Percentiles rank a stretch among this genome's conserved stretches.
Conservation (phyloP, 2,329 filamentous ascomycete genomes). For the Taxawa tesnikishii region DNA sequence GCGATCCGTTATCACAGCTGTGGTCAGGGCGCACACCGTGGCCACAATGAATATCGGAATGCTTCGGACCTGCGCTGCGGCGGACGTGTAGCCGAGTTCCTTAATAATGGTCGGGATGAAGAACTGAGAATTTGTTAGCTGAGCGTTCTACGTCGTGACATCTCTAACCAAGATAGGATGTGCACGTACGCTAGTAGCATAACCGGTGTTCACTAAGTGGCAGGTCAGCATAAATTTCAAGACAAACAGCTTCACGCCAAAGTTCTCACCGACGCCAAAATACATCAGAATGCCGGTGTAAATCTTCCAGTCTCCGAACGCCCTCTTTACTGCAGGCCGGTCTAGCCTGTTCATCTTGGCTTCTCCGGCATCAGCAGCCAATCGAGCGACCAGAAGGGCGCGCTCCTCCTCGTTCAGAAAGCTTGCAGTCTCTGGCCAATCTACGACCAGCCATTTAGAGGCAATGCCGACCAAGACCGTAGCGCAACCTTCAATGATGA, state of each 20-base stretch:
- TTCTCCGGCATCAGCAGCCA: conserved; percentile 25
- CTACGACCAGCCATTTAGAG: conserved; percentile 22
- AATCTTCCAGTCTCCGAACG: conserved; percentile 36
- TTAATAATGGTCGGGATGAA: conserved; percentile 30
- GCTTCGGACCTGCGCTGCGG: conserved; percentile 24
- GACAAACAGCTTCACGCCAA: no score
- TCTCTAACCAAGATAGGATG: no score
- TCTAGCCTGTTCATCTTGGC: conserved; percentile 42
- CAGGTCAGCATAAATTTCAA: no score
- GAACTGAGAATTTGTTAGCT: no score
- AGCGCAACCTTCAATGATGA: conserved; percentile 17
- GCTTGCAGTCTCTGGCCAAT: conserved; percentile 31
- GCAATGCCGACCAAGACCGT: conserved; percentile 14
- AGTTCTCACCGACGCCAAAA: conserved; percentile 18
- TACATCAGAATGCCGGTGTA: conserved; percentile 26
- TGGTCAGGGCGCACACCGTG: conserved; percentile 24
- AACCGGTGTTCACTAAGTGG: conserved; percentile 38
- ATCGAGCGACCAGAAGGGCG: conserved; percentile 27
- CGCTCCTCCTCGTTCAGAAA: conserved; percentile 37
- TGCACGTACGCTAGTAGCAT: conserved; percentile 27
- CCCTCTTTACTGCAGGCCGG: conserved; percentile 32
- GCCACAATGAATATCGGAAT: conserved; percentile 28
- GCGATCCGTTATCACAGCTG: conserved; percentile 38
- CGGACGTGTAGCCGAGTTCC: conserved; percentile 27
- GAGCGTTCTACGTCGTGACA: no score